A percentile compares a stretch with the other conserved stretches of the same genome.
These are phyloP conservation scores for Suhomyces chickasaworum DNA, from an alignment of 1,139 yeast genomes.

Conservation along the genomic window DNA sequence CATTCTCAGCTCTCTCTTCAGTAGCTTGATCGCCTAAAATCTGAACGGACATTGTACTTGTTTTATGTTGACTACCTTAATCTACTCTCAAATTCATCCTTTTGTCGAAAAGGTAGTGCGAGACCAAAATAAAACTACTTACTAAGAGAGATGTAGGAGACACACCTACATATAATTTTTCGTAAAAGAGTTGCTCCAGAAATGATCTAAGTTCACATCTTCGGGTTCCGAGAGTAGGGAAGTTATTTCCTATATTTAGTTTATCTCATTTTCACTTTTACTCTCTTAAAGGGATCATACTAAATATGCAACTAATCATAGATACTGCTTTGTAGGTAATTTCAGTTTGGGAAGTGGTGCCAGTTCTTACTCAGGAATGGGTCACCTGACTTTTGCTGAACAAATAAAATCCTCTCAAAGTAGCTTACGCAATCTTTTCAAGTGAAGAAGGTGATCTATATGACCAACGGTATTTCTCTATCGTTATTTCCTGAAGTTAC, in stretches of 20 bases:
- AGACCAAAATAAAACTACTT: not conserved
- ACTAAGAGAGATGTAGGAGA: too few species aligned
- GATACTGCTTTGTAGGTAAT: not conserved
- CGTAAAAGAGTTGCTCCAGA: too few species aligned
- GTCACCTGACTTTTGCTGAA: constrained; percentile 12
- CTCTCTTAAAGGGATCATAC: too few species aligned
- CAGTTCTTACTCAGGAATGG: too few species aligned
- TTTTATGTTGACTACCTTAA: not conserved
- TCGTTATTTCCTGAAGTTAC: not conserved
- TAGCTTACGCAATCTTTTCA: constrained; percentile 13
- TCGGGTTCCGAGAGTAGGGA: too few species aligned
- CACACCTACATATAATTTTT: too few species aligned
- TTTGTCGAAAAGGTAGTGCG: constrained; percentile 14
- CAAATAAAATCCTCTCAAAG: constrained; percentile 10
- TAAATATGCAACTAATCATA: too few species aligned
- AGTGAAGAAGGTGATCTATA: not conserved
- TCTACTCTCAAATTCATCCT: not conserved
- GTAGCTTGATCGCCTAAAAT: constrained; percentile 97
- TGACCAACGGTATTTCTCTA: not conserved
- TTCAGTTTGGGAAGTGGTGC: too few species aligned
- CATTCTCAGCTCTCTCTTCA: constrained; percentile 97
- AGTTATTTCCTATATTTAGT: too few species aligned
- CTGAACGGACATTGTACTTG: constrained; percentile 64
- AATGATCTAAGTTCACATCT: too few species aligned
- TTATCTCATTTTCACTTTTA: too few species aligned